Evolutionary conservation across 2,329 filamentous ascomycete species (phyloP).

Genomic region (Talaromyces pinophilus): DNA sequence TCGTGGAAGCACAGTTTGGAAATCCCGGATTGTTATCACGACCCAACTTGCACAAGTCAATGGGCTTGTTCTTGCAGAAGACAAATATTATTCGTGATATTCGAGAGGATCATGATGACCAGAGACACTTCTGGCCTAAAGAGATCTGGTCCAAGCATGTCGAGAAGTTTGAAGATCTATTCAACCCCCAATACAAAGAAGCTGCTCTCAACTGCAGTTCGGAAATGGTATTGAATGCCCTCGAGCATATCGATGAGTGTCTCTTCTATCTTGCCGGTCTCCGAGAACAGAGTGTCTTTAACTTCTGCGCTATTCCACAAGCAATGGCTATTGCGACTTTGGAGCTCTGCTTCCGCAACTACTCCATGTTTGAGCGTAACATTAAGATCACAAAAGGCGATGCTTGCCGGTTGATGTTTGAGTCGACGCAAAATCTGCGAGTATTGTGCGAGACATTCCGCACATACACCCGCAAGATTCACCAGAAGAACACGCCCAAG

Average conservation of each 20-base stretch:
- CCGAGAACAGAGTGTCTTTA: slow-evolving; percentile 95
- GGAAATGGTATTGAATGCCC: slow-evolving; percentile 89
- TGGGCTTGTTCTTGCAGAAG: slow-evolving; percentile 97
- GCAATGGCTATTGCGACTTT: slow-evolving; percentile 96
- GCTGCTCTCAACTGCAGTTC: slow-evolving; percentile 82
- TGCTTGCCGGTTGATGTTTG: slow-evolving; percentile 85
- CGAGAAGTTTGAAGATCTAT: slow-evolving; percentile 83
- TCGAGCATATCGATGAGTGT: slow-evolving; percentile 86
- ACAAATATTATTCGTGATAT: slow-evolving; percentile 98
- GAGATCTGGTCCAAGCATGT: slow-evolving; percentile 98
- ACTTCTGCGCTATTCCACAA: slow-evolving; percentile 97
- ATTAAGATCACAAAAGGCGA: slow-evolving; percentile 97
- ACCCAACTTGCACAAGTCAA: slow-evolving; percentile 82
- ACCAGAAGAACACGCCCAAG: slow-evolving; percentile 88
- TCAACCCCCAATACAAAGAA: slow-evolving; percentile 75
- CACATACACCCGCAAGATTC: slow-evolving; percentile 75
- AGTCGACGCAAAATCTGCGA: slow-evolving; percentile 86
- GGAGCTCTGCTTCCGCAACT: slow-evolving; percentile 89
- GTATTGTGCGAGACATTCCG: slow-evolving; percentile 81
- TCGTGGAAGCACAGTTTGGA: slow-evolving; percentile 81
- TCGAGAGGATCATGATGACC: slow-evolving; percentile 83
- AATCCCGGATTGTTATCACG: slow-evolving; percentile 80
- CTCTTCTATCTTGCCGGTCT: slow-evolving; percentile 97
- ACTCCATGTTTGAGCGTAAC: slow-evolving; percentile 78
- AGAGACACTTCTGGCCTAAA: slow-evolving; percentile 88